phyloP scores from a whole-genome alignment of 202 grass and related monocot species.

The Cymbopogon flexuosus region DNA sequence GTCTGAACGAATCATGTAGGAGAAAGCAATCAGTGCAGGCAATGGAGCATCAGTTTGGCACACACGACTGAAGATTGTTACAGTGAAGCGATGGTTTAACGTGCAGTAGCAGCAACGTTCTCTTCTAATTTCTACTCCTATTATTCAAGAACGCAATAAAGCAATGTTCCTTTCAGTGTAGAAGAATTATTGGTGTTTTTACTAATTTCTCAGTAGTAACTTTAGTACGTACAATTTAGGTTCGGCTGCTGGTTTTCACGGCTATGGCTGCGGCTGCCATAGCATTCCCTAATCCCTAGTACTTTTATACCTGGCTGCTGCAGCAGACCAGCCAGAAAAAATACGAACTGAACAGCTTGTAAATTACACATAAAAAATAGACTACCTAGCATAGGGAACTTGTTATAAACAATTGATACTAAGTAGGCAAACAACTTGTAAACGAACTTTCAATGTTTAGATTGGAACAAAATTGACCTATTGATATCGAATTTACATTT shows the following conservation, averaged over 20 bases:
- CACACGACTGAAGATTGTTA: background rate
- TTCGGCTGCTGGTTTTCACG: too few species aligned
- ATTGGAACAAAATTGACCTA: background rate
- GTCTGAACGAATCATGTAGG: slow-evolving; percentile 73
- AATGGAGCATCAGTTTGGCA: background rate
- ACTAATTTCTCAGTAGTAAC: background rate
- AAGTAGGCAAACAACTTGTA: background rate
- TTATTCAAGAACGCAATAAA: background rate
- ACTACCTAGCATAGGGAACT: background rate
- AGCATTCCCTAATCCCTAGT: too few species aligned
- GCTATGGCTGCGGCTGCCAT: too few species aligned
- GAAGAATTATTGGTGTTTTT: background rate
- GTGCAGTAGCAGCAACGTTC: background rate
- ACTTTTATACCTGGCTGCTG: too few species aligned
- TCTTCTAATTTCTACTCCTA: background rate
- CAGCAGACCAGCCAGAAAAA: too few species aligned
- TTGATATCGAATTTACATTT: slow-evolving; percentile 28
- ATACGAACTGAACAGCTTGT: too few species aligned
- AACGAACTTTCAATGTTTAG: background rate
- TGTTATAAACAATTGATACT: background rate
- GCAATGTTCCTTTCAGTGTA: background rate
- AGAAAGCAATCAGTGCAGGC: background rate
- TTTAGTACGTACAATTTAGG: background rate
- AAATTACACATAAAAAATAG: background rate
- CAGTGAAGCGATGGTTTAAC: background rate